These are phyloP conservation scores for Hypoxylon lienhwacheense DNA, from an alignment of 495 filamentous ascomycete genomes.

Conservation along the genomic window DNA sequence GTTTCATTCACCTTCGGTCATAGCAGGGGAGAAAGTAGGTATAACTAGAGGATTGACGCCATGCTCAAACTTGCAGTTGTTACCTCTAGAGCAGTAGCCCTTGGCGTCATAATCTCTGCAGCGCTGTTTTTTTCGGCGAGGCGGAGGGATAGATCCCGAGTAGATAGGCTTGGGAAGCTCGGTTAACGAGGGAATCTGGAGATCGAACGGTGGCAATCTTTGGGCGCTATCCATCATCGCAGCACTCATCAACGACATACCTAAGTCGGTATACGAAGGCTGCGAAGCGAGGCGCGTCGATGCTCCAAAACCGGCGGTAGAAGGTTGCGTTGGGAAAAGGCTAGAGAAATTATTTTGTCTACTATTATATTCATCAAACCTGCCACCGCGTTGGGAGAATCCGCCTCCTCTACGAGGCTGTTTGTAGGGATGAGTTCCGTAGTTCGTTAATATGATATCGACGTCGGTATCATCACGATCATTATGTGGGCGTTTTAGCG, in stretches of 20 bases:
- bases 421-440: slow-evolving; percentile 63
- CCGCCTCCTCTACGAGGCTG: slow-evolving; percentile 68
- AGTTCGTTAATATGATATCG: slow-evolving; percentile 47
- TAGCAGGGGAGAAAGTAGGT: slow-evolving; percentile 41
- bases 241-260: slow-evolving; percentile 51
- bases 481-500: slow-evolving; percentile 62
- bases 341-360: slow-evolving; percentile 11
- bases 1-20: slow-evolving; percentile 46
- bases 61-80: slow-evolving; percentile 81
- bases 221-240: slow-evolving; percentile 72
- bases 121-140: slow-evolving; percentile 51
- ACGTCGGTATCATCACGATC: slow-evolving; percentile 60
- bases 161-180: slow-evolving; percentile 35
- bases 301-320: slow-evolving; percentile 27
- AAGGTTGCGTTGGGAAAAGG: slow-evolving; percentile 14
- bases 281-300: slow-evolving; percentile 29
- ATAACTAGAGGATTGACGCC: slow-evolving; percentile 61
- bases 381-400: slow-evolving; percentile 54
- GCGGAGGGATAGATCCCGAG: slow-evolving; percentile 20
- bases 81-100: slow-evolving; percentile 79
- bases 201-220: slow-evolving; percentile 69
- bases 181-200: slow-evolving; percentile 60
- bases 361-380: slow-evolving; percentile 40
- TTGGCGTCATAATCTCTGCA: slow-evolving; percentile 89
- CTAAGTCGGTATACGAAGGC: slow-evolving; percentile 29